phyloP scores from a whole-genome alignment of 805 yeast genomes.

The Kurtzmaniella fragi region DNA sequence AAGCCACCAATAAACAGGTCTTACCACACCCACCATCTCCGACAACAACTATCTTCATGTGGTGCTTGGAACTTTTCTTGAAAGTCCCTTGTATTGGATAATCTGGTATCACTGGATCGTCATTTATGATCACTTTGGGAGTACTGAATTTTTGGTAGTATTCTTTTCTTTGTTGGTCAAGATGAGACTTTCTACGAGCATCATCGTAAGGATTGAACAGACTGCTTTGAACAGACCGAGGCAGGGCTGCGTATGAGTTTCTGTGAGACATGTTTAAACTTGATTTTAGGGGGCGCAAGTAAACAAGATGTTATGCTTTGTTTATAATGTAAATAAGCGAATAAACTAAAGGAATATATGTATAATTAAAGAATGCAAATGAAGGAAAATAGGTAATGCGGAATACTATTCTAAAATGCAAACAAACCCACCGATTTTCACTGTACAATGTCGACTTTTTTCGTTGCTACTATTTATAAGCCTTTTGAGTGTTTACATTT shows the following conservation, averaged over 20 bases:
- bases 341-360: too few species aligned
- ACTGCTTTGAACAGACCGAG: constrained; percentile 4
- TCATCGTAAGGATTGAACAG: constrained; percentile 22
- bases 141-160: constrained; percentile 15
- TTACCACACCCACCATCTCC: constrained; percentile 95
- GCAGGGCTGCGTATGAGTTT: constrained; percentile 5
- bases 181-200: constrained; percentile 15
- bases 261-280: constrained; percentile 6
- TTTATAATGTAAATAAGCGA: too few species aligned
- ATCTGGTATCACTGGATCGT: constrained; percentile 32
- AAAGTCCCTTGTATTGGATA: constrained; percentile 24
- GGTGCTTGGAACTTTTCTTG: constrained; percentile 14
- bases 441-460: too few species aligned
- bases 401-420: too few species aligned
- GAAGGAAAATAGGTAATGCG: too few species aligned
- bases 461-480: too few species aligned
- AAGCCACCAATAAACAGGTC: constrained; percentile 67
- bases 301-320: too few species aligned
- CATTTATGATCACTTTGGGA: constrained; percentile 27
- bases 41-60: constrained; percentile 67
- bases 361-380: too few species aligned
- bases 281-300: neutral
- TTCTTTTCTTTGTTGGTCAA: constrained; percentile 19
- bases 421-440: too few species aligned
- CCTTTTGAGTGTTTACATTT: too few species aligned